Conservation (phyloP, 225 moss, liverwort and hornwort genomes). For the Physcomitrium patens region DNA sequence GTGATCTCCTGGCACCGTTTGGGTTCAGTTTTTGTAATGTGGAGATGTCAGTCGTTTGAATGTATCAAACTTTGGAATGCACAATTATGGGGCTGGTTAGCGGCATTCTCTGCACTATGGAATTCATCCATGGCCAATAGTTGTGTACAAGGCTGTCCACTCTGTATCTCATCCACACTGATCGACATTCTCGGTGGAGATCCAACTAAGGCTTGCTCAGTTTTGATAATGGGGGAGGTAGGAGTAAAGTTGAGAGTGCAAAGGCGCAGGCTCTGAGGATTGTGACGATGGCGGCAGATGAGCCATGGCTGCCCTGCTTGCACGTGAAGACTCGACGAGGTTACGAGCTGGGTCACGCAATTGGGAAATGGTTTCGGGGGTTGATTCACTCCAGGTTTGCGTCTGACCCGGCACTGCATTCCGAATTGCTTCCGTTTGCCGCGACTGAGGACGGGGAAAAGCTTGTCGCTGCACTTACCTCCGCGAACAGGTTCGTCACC, state of each 20-base stretch:
- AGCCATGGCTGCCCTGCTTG: slow-evolving; percentile 52
- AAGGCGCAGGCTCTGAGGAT: slow-evolving; percentile 12
- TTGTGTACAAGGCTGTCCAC: background rate
- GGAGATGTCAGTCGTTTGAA: too few relatives aligned
- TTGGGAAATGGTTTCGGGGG: slow-evolving; percentile 49
- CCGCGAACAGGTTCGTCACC: slow-evolving; percentile 52
- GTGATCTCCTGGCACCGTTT: too few relatives aligned
- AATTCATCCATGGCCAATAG: background rate
- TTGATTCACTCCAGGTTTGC: slow-evolving; percentile 68
- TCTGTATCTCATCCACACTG: slow-evolving; percentile 1
- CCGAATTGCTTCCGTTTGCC: slow-evolving; percentile 70
- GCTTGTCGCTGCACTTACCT: slow-evolving; percentile 54
- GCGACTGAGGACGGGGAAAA: slow-evolving; percentile 45
- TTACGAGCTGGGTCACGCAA: slow-evolving; percentile 57
- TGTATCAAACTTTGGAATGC: background rate
- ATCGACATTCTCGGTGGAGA: background rate
- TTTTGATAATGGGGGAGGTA: background rate
- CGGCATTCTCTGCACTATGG: too few relatives aligned
- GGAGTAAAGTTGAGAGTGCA: background rate
- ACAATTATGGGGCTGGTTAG: background rate
- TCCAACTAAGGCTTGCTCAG: background rate
- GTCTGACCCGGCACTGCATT: slow-evolving; percentile 57
- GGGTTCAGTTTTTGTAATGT: too few relatives aligned
- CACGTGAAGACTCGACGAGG: slow-evolving; percentile 41
- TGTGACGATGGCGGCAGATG: slow-evolving; percentile 21